Evolutionary conservation across 176 grass and related monocot genomes (phyloP), one percentile per base, ranked within the genome.

Genomic region (Calamus simplicifolius): DNA sequence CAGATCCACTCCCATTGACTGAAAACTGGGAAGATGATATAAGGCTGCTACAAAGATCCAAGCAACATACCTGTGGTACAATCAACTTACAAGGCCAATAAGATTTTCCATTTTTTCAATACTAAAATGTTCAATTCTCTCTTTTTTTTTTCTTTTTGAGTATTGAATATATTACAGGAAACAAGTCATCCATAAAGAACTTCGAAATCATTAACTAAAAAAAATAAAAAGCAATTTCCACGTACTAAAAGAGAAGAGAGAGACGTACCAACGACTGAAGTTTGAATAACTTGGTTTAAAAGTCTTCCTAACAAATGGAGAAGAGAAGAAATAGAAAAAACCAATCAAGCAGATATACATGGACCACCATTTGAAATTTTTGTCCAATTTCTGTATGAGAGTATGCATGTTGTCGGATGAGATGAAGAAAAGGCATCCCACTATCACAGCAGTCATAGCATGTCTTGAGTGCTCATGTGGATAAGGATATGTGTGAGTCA

Each of bases 11-110:
- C 93, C 93, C 93, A 98, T 98, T 25, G 93, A 98, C 59, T 81
- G 87, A 82, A 98, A 98, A 85, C 93, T 98, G n/a, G 93, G 93
- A 60, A 98, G 88, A 75, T 98, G 93, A 71, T 96, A 96, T 57
- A 92, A 77, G 50, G 93, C 87, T 73, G 93, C 87, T 63, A 90
- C 77, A 79, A 92, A 98, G 74, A 98, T 98, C 93, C 93, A 98
- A 38, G 79, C 88, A 69, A 98, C 82, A 52, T 98, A 98, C 93
- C 93, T 98, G 73, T 78, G 79, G 54, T 29, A 58, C 29, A 49
- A 72, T 80, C 48, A 68, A 73, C 29, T 54, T n/a, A 54, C 17
- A 62, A 43, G 35, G 35, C 6, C 6, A 12, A 43, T 43, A 43
- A 43, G 35, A 43, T 43, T 43, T 43, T 43, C 12, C 10, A 13